Conservation (phyloP, 306 rosid genomes). For the Aeschynomene evenia region DNA sequence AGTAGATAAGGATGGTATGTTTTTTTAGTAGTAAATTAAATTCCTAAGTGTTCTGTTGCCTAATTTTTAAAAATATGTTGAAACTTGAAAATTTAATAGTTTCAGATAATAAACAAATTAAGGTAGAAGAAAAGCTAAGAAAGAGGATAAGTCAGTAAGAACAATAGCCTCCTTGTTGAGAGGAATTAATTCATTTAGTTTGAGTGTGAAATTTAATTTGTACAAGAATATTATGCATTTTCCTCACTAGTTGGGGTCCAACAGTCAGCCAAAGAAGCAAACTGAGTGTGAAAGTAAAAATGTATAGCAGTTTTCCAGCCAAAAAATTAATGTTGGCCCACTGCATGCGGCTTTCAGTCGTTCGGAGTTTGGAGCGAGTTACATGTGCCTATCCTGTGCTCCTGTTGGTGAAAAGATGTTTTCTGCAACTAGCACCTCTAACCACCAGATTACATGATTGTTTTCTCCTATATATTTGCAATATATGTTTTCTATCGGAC, state of each 20-base stretch:
- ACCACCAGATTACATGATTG: not conserved
- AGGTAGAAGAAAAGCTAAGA: not conserved
- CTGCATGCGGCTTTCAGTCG: no score
- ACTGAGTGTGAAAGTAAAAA: not conserved
- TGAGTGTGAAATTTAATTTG: not conserved
- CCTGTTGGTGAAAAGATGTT: not conserved
- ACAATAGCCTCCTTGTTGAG: not conserved
- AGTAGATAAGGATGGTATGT: slow-evolving; percentile 65
- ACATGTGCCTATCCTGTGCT: not conserved
- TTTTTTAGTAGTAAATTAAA: not conserved
- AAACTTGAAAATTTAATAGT: not conserved
- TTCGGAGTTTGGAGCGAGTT: not conserved
- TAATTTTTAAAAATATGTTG: not conserved
- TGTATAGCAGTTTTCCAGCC: not conserved
- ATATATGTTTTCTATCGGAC: not conserved
- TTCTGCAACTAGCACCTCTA: not conserved
- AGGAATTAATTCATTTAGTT: not conserved
- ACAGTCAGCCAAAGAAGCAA: no score
- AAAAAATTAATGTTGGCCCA: no score
- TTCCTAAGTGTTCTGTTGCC: not conserved
- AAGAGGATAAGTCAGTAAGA: not conserved
- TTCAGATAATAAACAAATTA: not conserved
- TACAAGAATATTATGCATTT: not conserved
- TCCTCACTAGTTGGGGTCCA: not conserved
- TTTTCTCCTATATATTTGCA: not conserved